A percentile compares a stretch with the other conserved stretches of the same genome.
Conservation (phyloP, 371 early-diverging fungal species). For the Coemansia sp. region DNA sequence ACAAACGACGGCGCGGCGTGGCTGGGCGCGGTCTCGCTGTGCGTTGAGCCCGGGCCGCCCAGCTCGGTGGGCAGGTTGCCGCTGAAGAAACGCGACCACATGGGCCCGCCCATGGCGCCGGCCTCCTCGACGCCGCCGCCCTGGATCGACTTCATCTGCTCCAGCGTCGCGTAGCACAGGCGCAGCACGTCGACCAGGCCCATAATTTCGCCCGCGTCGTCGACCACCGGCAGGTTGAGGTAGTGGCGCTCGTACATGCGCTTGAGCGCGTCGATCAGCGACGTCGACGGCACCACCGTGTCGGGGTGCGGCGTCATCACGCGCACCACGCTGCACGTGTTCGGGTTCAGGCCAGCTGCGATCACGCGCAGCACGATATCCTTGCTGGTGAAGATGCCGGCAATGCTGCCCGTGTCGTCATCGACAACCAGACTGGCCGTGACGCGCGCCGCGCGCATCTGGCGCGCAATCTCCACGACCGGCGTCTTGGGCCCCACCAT, state of each 20-base stretch:
- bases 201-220: slow-evolving; percentile 65
- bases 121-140: slow-evolving; percentile 42
- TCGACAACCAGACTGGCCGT: slow-evolving; percentile 88
- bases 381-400: slow-evolving; percentile 93
- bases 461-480: slow-evolving; percentile 83
- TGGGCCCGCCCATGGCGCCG: slow-evolving; percentile 35
- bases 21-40: slow-evolving; percentile 16
- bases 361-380: slow-evolving; percentile 96
- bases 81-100: slow-evolving; percentile 56
- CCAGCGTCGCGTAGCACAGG: slow-evolving; percentile 79
- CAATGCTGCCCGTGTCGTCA: slow-evolving; percentile 73
- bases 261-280: slow-evolving; percentile 91
- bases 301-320: slow-evolving; percentile 99
- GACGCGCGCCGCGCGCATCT: slow-evolving; percentile 83
- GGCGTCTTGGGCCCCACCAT: slow-evolving; percentile 76
- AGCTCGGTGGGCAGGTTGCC: slow-evolving; percentile 43
- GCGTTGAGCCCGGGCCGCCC: slow-evolving; percentile 29
- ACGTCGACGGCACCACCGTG: slow-evolving; percentile 76
- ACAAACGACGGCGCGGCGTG: slow-evolving; percentile 47
- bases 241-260: slow-evolving; percentile 96
- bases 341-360: slow-evolving; percentile 89
- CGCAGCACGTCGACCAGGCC: slow-evolving; percentile 93
- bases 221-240: slow-evolving; percentile 92
- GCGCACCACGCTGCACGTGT: slow-evolving; percentile 87
- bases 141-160: slow-evolving; percentile 67